phyloP scores from a whole-genome alignment of 495 filamentous ascomycete species.

The Amphirosellinia nigrospora region DNA sequence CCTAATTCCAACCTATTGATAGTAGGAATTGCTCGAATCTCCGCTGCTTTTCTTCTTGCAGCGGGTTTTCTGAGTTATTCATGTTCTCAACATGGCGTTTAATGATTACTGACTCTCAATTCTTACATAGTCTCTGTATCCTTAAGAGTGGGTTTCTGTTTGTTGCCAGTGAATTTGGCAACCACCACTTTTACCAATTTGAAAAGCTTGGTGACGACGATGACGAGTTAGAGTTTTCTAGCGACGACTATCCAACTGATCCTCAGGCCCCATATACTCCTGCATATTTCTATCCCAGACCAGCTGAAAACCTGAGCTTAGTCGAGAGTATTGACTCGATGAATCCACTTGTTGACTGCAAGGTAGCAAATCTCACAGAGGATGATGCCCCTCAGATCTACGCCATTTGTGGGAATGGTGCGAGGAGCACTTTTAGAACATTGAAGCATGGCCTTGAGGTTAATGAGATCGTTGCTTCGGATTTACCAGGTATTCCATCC shows the following conservation, averaged over 20 bases:
- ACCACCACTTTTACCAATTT: conserved; percentile 96
- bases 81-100: too few species aligned
- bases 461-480: conserved; percentile 90
- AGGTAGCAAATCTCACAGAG: conserved; percentile 83
- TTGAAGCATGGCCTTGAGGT: conserved; percentile 93
- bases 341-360: conserved; percentile 89
- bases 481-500: conserved; percentile 82
- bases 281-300: conserved; percentile 82
- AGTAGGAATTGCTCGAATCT: neutral
- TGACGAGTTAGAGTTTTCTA: conserved; percentile 82
- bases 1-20: too few species aligned
- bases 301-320: conserved; percentile 79
- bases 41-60: neutral
- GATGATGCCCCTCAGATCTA: conserved; percentile 98
- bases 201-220: conserved; percentile 97
- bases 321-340: conserved; percentile 87
- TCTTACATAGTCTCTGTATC: conserved; percentile 72
- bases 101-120: neutral
- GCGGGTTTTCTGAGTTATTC: neutral
- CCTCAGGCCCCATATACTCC: conserved; percentile 69
- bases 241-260: conserved; percentile 81
- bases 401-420: conserved; percentile 84
- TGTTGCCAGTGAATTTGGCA: conserved; percentile 88
- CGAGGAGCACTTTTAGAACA: conserved; percentile 86
- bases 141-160: conserved; percentile 96